Base-by-base conservation (phyloP, 2,329 filamentous ascomycete genomes). In the Dactylellina leptospora region DNA sequence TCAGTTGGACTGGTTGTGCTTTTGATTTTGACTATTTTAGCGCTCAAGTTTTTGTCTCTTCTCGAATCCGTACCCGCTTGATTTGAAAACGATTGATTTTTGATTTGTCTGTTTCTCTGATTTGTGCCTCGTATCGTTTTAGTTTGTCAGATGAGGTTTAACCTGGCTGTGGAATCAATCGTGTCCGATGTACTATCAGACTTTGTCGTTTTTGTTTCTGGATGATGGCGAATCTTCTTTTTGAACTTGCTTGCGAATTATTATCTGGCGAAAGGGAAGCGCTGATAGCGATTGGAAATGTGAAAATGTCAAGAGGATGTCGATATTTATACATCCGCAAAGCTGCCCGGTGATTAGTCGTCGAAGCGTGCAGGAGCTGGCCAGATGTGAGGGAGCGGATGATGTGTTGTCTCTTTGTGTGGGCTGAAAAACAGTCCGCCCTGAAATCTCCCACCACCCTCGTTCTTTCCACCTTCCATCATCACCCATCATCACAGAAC, bases 251-350 rank as follows among this genome's bases (percentile, higher is more conserved):
- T n/a, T n/a, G n/a, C n/a, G n/a, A n/a, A n/a, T n/a, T n/a, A n/a
- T n/a, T n/a, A 16, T 42, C 53, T 30, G 58, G 58, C 58, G 58
- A 62, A 62, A 53, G 44, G 47, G 58, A 16, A 50, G 13, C n/a
- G n/a, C n/a, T n/a, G n/a, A n/a, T n/a, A n/a, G n/a, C n/a, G n/a
- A n/a, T n/a, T n/a, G n/a, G n/a, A n/a, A n/a, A n/a, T n/a, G n/a
- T n/a, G n/a, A n/a, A n/a, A n/a, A n/a, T n/a, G n/a, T n/a, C n/a
- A n/a, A n/a, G n/a, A n/a, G n/a, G n/a, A n/a, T n/a, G n/a, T n/a
- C n/a, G n/a, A n/a, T n/a, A n/a, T n/a, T n/a, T n/a, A n/a, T n/a
- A n/a, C n/a, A n/a, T n/a, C n/a, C n/a, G n/a, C n/a, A n/a, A n/a
- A n/a, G n/a, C n/a, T n/a, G n/a, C n/a, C n/a, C n/a, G n/a, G n/a